phyloP scores from a whole-genome alignment of 1,284 basidiomycete species.

The Ceratobasidium sp. region DNA sequence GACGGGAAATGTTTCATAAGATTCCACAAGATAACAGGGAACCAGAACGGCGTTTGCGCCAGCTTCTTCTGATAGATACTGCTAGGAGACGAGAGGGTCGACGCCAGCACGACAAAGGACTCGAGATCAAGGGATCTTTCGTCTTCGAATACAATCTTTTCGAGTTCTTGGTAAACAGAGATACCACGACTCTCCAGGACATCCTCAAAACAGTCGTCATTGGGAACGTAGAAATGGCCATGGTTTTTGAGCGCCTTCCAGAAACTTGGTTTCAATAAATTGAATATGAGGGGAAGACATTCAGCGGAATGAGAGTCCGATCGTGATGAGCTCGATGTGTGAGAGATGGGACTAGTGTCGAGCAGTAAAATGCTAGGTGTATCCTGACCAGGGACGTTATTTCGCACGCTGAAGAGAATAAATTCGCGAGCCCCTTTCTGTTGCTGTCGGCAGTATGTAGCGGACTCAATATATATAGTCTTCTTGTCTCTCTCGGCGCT shows the following conservation, averaged over 20 bases:
- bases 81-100: not conserved
- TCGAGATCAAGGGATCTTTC: not conserved
- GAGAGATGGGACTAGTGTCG: not conserved
- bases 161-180: not conserved
- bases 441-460: conserved; percentile 3
- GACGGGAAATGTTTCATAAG: not conserved
- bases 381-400: not conserved
- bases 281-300: conserved; percentile 2
- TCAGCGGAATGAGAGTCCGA: not conserved
- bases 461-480: not conserved
- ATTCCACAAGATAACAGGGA: conserved; percentile 1
- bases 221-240: not conserved
- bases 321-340: too few relatives aligned
- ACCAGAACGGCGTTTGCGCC: conserved; percentile 4
- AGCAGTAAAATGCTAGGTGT: too few relatives aligned
- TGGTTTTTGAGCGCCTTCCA: conserved; percentile 4
- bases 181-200: not conserved
- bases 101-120: not conserved
- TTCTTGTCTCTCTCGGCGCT: not conserved
- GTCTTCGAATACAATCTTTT: not conserved
- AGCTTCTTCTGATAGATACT: not conserved
- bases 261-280: not conserved
- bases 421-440: not conserved
- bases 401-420: not conserved
- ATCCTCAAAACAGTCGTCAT: not conserved